These are phyloP conservation scores for Mortierella sp. DNA, from an alignment of 371 early-diverging fungal species.

Conservation along the genomic window DNA sequence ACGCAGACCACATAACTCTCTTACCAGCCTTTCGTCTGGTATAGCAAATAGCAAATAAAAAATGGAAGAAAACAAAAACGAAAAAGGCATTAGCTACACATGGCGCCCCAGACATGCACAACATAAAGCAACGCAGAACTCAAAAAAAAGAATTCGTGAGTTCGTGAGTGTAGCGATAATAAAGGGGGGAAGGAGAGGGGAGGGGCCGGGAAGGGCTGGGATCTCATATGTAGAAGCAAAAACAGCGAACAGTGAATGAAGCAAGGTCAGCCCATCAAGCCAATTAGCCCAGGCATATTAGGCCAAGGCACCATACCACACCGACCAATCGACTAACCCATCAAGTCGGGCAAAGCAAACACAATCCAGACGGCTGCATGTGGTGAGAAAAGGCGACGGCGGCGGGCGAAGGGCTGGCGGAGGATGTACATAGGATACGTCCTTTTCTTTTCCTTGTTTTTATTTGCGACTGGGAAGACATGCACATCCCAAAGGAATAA, in stretches of 20 bases:
- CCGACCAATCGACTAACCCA: not conserved
- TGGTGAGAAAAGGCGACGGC: no score
- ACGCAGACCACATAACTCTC: no score
- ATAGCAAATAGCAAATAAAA: no score
- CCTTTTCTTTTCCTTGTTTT: no score
- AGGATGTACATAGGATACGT: no score
- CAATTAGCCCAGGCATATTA: not conserved
- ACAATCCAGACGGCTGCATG: no score
- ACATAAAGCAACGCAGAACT: not conserved
- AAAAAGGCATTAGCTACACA: not conserved
- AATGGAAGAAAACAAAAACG: not conserved
- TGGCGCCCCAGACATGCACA: not conserved
- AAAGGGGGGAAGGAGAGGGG: not conserved
- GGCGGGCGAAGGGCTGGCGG: no score
- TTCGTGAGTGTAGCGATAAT: not conserved
- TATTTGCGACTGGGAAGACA: no score
- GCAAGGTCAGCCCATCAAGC: not conserved
- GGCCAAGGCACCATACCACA: not conserved
- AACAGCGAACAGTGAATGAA: not conserved
- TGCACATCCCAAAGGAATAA: no score
- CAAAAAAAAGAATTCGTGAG: not conserved
- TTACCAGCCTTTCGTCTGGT: no score
- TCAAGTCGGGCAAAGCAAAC: not conserved
- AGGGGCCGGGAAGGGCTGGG: not conserved
- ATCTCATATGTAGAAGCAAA: not conserved